These are phyloP conservation scores for Metschnikowia shivogae DNA, from an alignment of 805 yeast genomes.

Conservation along the genomic window DNA sequence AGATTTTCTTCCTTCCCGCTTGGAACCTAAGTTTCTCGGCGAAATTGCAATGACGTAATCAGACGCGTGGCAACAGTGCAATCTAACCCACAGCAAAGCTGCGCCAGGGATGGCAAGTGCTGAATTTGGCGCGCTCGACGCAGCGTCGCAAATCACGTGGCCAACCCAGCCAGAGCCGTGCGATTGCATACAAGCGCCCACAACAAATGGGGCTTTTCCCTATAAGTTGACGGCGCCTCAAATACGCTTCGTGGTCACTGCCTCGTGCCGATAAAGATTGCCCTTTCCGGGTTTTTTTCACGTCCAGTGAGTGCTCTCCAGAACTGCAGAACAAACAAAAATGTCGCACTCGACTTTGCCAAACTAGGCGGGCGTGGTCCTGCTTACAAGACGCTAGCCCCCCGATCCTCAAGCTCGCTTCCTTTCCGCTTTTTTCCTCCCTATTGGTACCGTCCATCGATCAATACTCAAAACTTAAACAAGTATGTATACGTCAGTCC, in stretches of 20 bases:
- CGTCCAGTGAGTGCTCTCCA: background rate
- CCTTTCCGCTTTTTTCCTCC: slow-evolving; percentile 5
- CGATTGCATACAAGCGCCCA: background rate
- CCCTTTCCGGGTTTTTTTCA: background rate
- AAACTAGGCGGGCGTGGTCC: slow-evolving; percentile 4
- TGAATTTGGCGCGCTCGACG: slow-evolving; percentile 2
- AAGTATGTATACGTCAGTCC: slow-evolving; percentile 4
- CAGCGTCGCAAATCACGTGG: background rate
- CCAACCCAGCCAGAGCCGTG: background rate
- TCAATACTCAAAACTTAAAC: slow-evolving; percentile 2
- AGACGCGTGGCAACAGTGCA: background rate
- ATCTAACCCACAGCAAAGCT: slow-evolving; percentile 2
- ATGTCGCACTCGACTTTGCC: slow-evolving; percentile 6
- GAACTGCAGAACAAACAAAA: slow-evolving; percentile 5
- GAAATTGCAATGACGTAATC: background rate
- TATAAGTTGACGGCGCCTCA: too few species aligned
- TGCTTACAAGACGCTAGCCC: slow-evolving; percentile 1
- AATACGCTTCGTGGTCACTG: too few species aligned
- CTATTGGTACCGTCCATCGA: slow-evolving; percentile 5
- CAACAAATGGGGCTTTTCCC: too few species aligned
- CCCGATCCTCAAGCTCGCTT: slow-evolving; percentile 4
- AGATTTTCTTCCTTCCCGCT: too few species aligned
- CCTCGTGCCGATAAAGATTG: too few species aligned
- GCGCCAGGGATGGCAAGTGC: background rate
- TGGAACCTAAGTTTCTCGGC: background rate